phyloP scores from a whole-genome alignment of 176 grass and related monocot species.

The Zea mays region DNA sequence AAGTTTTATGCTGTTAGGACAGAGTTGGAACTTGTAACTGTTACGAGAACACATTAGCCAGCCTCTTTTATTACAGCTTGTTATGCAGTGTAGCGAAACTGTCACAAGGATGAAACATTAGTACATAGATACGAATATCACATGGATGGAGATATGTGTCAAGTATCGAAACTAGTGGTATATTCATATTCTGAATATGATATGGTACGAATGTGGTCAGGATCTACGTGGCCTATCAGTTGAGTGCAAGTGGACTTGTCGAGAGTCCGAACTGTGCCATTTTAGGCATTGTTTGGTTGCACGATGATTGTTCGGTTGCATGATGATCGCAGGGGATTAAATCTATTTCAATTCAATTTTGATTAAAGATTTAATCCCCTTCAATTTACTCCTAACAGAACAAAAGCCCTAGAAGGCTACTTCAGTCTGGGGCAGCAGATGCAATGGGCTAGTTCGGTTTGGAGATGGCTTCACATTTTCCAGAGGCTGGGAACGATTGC shows the following conservation, averaged over 20 bases:
- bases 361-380: too few relatives aligned
- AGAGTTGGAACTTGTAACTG: neutral
- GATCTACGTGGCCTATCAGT: neutral
- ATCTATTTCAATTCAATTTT: too few relatives aligned
- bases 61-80: neutral
- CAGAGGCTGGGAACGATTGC: too few relatives aligned
- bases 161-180: neutral
- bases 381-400: too few relatives aligned
- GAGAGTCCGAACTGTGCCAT: neutral
- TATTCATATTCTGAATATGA: neutral
- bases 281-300: neutral
- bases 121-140: neutral
- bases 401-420: too few relatives aligned
- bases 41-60: neutral
- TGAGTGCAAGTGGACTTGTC: neutral
- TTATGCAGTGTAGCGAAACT: neutral
- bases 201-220: neutral
- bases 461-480: too few relatives aligned
- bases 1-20: neutral
- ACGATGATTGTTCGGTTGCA: too few relatives aligned
- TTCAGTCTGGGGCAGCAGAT: too few relatives aligned
- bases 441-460: too few relatives aligned
- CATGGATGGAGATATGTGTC: neutral
- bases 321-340: too few relatives aligned
- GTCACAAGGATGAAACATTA: neutral